Base-by-base conservation (phyloP, 495 filamentous ascomycete genomes). In the Zalerion maritima region DNA sequence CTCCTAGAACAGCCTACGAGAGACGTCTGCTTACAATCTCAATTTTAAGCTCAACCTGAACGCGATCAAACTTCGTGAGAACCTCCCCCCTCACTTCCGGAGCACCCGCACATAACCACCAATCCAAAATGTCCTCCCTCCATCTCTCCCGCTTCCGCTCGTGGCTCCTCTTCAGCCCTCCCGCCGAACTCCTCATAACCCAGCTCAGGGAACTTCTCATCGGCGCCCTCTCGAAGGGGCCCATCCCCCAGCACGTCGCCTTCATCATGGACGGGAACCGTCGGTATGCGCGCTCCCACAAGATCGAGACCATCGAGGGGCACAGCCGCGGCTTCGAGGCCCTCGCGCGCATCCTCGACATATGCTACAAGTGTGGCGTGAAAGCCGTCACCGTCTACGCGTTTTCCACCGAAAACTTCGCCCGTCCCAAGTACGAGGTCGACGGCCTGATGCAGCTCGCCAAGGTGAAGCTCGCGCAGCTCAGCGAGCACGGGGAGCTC, bases 201-300 rank as follows among this genome's bases (percentile, higher is more conserved):
- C 67, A 69, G 35, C 54, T 86, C 7, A 75, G 82, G 39, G 75
- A 84, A 38, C 57, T 91, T 31, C 65, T 96, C 31, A 81, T 96
- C 45, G 82, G 81, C 29, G 79, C 85, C 12, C 57, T 96, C 18
- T 75, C 72, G 33, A 84, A 94, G 53, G 89, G 91, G 3, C 81
- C 86, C 5, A 73, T 97, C 28, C 89, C 89, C 9, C 72, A 77
- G 38, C 89, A 97, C 72, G 72, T 97, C 29, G 89, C 89, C 5
- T 96, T 97, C 45, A 85, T 94, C 32, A 96, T 96, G 91, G 89
- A 97, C 52, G 89, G 89, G 21, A 97, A 97, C 50, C 61, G 89
- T 28, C 73, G 89, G 13, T 97, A 89, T 53, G 89, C 89, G 1
- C 65, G 81, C 28, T 76, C 62, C 26, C 82, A 87, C 57, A 73